phyloP scores from a whole-genome alignment of 129 eudicot genomes.

The Artemisia argyi region DNA sequence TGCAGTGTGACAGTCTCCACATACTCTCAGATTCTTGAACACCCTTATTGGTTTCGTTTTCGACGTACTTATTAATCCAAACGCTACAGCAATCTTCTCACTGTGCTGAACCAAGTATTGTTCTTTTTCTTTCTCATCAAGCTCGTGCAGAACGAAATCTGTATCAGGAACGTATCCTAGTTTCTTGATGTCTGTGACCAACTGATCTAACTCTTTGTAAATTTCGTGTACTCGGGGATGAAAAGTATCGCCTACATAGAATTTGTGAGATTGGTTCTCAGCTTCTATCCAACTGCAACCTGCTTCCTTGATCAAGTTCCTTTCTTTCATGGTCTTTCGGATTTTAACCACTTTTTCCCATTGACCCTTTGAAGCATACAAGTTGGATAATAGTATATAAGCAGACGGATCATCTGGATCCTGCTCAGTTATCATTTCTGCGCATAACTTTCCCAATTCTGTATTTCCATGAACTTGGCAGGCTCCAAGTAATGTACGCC shows the following conservation, averaged over 20 bases:
- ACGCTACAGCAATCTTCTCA: slow-evolving; percentile 79
- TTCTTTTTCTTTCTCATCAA: slow-evolving; percentile 65
- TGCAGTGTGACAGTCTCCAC: slow-evolving; percentile 66
- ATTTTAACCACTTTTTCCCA: slow-evolving; percentile 58
- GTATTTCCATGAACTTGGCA: slow-evolving; percentile 61
- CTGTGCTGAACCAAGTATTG: slow-evolving; percentile 62
- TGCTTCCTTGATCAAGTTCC: slow-evolving; percentile 66
- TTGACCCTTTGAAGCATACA: slow-evolving; percentile 67
- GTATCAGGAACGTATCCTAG: slow-evolving; percentile 75
- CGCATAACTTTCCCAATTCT: slow-evolving; percentile 54
- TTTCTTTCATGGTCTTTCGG: slow-evolving; percentile 65
- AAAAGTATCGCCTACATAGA: slow-evolving; percentile 66
- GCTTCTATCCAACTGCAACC: slow-evolving; percentile 87
- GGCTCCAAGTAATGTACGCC: slow-evolving; percentile 78
- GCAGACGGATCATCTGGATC: slow-evolving; percentile 75
- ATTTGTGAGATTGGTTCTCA: slow-evolving; percentile 55
- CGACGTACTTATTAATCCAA: slow-evolving; percentile 57
- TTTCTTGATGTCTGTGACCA: slow-evolving; percentile 52
- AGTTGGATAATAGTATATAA: slow-evolving; percentile 59
- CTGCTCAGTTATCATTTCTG: slow-evolving; percentile 56
- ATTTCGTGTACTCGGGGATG: slow-evolving; percentile 61
- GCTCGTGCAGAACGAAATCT: slow-evolving; percentile 58
- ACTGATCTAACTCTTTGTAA: slow-evolving; percentile 50
- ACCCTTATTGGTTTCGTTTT: slow-evolving; percentile 53
- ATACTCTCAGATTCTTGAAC: slow-evolving; percentile 68